Evolutionary conservation across 495 filamentous ascomycete species (phyloP), one percentile per base, ranked within the genome.

Genomic region (Hyaloscypha finlandica): DNA sequence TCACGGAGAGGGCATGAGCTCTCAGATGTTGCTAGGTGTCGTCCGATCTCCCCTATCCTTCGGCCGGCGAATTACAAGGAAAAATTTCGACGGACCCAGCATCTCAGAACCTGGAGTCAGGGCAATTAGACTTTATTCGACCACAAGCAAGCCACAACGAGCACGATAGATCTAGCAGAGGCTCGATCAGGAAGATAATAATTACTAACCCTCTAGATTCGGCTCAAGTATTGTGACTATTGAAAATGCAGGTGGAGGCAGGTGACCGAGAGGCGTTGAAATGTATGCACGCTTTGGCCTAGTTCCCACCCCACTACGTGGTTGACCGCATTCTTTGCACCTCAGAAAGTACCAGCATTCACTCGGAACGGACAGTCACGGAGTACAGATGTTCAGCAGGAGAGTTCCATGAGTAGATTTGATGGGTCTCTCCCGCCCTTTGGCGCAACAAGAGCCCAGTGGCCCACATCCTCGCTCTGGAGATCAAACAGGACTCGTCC

Each of bases 141-240:
- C 30, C 29, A 20, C 25, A 30, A 59, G 56, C 56, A 33, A 59
- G 56, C 56, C 56, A 59, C 56, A 37, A 33, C 35, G 56, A 5
- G 56, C 6, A 29, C 42, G 16, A 48, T 4, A 48, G 42, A 48
- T 48, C 42, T 48, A 19, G 42, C 42, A 16, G 42, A 48, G 42
- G 42, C 42, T 12, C 42, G 42, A 19, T 2, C 11, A 19, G 9
- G 16, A 48, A 48, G 4, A 19, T 12, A 48, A 14, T 2, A 4
- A 48, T 48, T 2, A 19, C 11, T 14, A 48, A 48, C 16, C 1
- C 42, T 0, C 3, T 4, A 48, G 42, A 48, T 16, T 16, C 11
- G 11, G 9, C 42, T 48, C 42, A 12, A 48, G 42, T 48, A 14
- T 48, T 48, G 42, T 48, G 16, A 48, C 35, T 37, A 3, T 37